Evolutionary conservation across 345 rosid species (phyloP), one percentile per base, ranked within the genome.

Genomic region (Rhodamnia rubescens): DNA sequence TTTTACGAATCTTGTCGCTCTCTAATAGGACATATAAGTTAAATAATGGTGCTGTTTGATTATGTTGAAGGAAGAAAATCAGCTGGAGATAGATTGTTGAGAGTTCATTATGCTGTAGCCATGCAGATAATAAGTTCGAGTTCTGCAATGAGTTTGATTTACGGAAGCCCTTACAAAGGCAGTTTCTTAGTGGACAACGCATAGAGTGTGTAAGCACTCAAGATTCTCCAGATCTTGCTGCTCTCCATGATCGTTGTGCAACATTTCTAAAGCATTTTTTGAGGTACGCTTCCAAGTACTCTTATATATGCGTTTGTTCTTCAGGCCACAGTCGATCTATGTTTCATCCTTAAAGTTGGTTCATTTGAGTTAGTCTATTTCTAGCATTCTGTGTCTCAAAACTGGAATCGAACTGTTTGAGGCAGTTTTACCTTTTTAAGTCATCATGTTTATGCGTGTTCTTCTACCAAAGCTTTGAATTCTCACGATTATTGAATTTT

Each of bases 161-260:
- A 93, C 90, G 98, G 88, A 97, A 96, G 91, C 98, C 98, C 74
- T 89, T 97, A 91, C 98, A 95, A 88, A 93, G 95, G 91, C 98
- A 97, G 85, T 94, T 90, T 88, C 88, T 91, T 85, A 87, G 84
- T 1, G 90, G 90, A 3, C 92, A 91, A 75, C 90, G 29, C 15
- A 93, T 96, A 83, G 94, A 97, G 84, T 97, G 98, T 90, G 86
- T 96, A 88, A 89, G 98, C 90, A 88, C 92, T 85, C 91, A 92
- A 84, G 94, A 92, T 85, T 92, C 91, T 84, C 89, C 90, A 6
- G 92, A 90, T 87, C 92, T 93, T 84, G 87, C 90, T 78, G 83
- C 92, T 89, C 87, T 95, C 80, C 91, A 57, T 53, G 93, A 94
- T 82, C 93, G 84, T 32, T 95, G 94, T 84, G 84, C 93, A 49